phyloP scores from a whole-genome alignment of 2,329 filamentous ascomycete species.

The Tolypocladium tundrense region DNA sequence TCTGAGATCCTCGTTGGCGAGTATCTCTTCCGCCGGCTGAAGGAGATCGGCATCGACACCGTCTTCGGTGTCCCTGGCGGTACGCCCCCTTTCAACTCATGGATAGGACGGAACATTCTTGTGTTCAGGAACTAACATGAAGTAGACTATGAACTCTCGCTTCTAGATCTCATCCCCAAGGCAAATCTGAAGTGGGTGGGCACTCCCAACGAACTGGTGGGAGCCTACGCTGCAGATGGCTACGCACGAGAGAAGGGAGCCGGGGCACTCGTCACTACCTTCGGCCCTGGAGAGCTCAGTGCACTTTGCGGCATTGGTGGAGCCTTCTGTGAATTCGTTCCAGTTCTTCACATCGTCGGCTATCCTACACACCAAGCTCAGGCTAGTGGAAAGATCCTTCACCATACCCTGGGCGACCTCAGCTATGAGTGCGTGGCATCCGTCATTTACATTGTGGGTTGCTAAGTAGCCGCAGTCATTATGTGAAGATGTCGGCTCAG shows the following conservation, averaged over 20 bases:
- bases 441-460: neutral
- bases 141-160: slow-evolving; percentile 23
- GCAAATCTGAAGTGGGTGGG: slow-evolving; percentile 33
- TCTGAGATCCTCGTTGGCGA: slow-evolving; percentile 4
- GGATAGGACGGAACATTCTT: neutral
- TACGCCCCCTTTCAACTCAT: neutral
- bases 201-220: slow-evolving; percentile 49
- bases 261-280: slow-evolving; percentile 43
- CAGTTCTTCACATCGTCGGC: neutral
- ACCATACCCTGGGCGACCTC: neutral
- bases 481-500: neutral
- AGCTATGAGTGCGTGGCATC: neutral
- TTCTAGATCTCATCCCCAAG: slow-evolving; percentile 26
- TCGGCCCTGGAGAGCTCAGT: slow-evolving; percentile 44
- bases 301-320: neutral
- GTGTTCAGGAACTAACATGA: neutral
- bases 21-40: slow-evolving; percentile 50
- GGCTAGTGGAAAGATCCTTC: neutral
- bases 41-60: slow-evolving; percentile 47
- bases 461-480: neutral
- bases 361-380: neutral
- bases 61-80: slow-evolving; percentile 39
- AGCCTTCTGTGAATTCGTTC: neutral
- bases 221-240: slow-evolving; percentile 46
- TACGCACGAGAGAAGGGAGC: slow-evolving; percentile 45